phyloP scores from a whole-genome alignment of 768 basidiomycete species.

The Lentinula lateritia region DNA sequence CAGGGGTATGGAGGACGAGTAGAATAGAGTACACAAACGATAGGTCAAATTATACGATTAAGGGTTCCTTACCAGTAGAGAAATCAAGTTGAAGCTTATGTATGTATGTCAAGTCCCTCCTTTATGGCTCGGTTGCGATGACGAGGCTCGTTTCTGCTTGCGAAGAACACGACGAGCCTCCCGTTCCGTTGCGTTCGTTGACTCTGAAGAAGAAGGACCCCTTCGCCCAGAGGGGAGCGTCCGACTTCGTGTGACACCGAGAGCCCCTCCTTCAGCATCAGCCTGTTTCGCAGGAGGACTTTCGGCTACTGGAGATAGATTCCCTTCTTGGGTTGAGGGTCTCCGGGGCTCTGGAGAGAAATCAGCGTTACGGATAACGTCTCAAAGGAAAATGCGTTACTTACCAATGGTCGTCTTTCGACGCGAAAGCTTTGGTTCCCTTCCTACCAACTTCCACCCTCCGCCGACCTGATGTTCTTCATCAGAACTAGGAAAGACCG shows the following conservation, averaged over 20 bases:
- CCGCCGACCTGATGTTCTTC: slow-evolving; percentile 42
- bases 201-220: slow-evolving; percentile 14
- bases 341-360: neutral
- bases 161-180: slow-evolving; percentile 34
- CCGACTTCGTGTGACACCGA: slow-evolving; percentile 52
- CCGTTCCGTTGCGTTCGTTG: slow-evolving; percentile 21
- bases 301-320: slow-evolving; percentile 46
- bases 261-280: slow-evolving; percentile 25
- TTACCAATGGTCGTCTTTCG: slow-evolving; percentile 46
- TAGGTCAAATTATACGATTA: slow-evolving; percentile 1
- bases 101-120: neutral
- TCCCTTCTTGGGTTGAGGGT: slow-evolving; percentile 13
- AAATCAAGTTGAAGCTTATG: neutral
- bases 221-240: slow-evolving; percentile 51
- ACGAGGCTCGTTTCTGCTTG: slow-evolving; percentile 46
- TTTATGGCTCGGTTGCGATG: slow-evolving; percentile 26
- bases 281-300: slow-evolving; percentile 25
- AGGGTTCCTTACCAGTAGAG: neutral
- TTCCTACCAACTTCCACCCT: slow-evolving; percentile 50
- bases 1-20: slow-evolving; percentile 1
- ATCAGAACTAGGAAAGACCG: slow-evolving; percentile 38
- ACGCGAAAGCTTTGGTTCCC: slow-evolving; percentile 40
- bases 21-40: neutral
- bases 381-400: neutral
- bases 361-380: neutral